These are phyloP conservation scores for Phtheirospermum japonicum DNA, from an alignment of 257 asterid species.

Conservation along the genomic window DNA sequence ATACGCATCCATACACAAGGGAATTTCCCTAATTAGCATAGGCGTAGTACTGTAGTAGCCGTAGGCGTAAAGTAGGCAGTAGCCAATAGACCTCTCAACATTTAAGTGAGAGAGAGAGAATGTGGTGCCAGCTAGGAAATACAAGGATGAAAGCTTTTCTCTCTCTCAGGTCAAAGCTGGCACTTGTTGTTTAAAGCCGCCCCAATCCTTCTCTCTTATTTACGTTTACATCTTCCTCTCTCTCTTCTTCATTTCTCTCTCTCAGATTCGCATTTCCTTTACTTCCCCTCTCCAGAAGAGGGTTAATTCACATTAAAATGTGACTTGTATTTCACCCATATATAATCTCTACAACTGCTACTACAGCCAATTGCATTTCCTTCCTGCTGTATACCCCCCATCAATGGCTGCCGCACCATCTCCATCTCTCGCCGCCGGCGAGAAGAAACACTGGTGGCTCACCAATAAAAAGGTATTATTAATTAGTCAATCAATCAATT, in stretches of 20 bases:
- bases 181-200: slow-evolving; percentile 39
- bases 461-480: slow-evolving; percentile 62
- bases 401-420: slow-evolving; percentile 58
- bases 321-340: slow-evolving; percentile 21
- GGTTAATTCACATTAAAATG: slow-evolving; percentile 30
- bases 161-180: slow-evolving; percentile 67
- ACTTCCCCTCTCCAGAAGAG: slow-evolving; percentile 20
- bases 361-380: slow-evolving; percentile 25
- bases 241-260: slow-evolving; percentile 21
- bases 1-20: too few relatives aligned
- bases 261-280: slow-evolving; percentile 22
- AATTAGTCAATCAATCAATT: too few relatives aligned
- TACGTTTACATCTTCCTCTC: slow-evolving; percentile 24
- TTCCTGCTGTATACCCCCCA: slow-evolving; percentile 20
- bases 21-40: too few relatives aligned
- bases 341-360: not conserved
- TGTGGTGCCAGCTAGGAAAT: slow-evolving; percentile 75
- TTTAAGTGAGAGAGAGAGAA: slow-evolving; percentile 22
- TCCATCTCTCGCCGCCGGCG: slow-evolving; percentile 41
- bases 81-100: slow-evolving; percentile 21
- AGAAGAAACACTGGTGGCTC: slow-evolving; percentile 95
- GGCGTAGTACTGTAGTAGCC: not conserved
- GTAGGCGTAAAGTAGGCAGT: slow-evolving; percentile 15
- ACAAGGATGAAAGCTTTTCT: slow-evolving; percentile 44
- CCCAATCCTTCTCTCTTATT: slow-evolving; percentile 24